These are phyloP conservation scores for Mycena capillaripes DNA, from an alignment of 768 basidiomycete genomes.

Conservation along the genomic window DNA sequence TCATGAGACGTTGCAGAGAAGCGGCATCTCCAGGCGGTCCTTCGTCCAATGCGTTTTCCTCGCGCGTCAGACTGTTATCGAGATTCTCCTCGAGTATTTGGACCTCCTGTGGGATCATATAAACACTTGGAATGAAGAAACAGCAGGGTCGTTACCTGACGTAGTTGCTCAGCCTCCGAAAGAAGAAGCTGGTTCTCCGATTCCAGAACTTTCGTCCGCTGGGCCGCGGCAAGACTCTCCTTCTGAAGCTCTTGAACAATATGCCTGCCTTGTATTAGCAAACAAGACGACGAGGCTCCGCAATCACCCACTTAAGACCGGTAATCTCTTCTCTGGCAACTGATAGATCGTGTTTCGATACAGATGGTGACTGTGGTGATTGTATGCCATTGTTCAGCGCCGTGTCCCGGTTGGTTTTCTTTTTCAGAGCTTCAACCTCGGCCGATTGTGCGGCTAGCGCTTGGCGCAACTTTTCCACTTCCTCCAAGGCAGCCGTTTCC, in stretches of 20 bases:
- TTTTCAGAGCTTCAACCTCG: slow-evolving; percentile 71
- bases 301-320: slow-evolving; percentile 78
- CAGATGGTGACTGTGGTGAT: slow-evolving; percentile 49
- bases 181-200: slow-evolving; percentile 81
- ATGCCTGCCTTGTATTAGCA: slow-evolving; percentile 62
- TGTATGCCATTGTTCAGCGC: slow-evolving; percentile 59
- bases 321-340: slow-evolving; percentile 76
- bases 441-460: slow-evolving; percentile 51
- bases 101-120: slow-evolving; percentile 68
- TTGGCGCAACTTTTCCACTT: slow-evolving; percentile 45
- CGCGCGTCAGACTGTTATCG: slow-evolving; percentile 68
- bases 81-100: slow-evolving; percentile 83
- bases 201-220: slow-evolving; percentile 79
- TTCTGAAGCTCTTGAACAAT: slow-evolving; percentile 92
- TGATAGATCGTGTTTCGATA: slow-evolving; percentile 67
- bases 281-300: neutral
- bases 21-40: slow-evolving; percentile 49
- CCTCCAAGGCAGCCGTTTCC: slow-evolving; percentile 38
- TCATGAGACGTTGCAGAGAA: slow-evolving; percentile 56
- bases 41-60: slow-evolving; percentile 57
- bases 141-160: slow-evolving; percentile 62
- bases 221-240: slow-evolving; percentile 74
- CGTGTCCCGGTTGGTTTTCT: slow-evolving; percentile 72
- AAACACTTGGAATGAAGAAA: neutral
- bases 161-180: slow-evolving; percentile 79